A percentile compares a stretch with the other conserved stretches of the same genome.
phyloP scores from a whole-genome alignment of 805 yeast species.

The Ogataea glucozyma region DNA sequence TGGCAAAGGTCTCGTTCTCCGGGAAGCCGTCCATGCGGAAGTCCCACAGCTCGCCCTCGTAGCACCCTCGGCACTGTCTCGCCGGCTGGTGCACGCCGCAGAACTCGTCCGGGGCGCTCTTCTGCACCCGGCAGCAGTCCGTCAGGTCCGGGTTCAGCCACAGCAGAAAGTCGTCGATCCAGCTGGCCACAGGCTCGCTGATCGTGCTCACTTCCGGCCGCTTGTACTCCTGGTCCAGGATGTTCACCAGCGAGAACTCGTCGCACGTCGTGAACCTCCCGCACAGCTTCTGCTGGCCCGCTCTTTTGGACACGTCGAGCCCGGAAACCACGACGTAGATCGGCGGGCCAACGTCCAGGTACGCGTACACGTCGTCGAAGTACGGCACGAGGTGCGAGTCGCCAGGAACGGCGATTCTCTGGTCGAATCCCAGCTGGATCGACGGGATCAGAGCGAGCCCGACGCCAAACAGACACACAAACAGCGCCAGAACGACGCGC shows the following conservation, averaged over 20 bases:
- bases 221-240: conserved; percentile 81
- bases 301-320: conserved; percentile 59
- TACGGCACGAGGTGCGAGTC: conserved; percentile 82
- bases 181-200: conserved; percentile 81
- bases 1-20: conserved; percentile 63
- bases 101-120: conserved; percentile 50
- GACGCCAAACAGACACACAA: conserved; percentile 63
- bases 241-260: conserved; percentile 72
- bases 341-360: conserved; percentile 89
- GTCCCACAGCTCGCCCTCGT: conserved; percentile 61
- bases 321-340: conserved; percentile 79
- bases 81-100: conserved; percentile 70
- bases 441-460: too few relatives aligned
- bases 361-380: conserved; percentile 71
- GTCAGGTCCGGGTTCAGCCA: conserved; percentile 87
- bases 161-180: conserved; percentile 88
- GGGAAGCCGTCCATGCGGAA: conserved; percentile 85
- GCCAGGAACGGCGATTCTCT: conserved; percentile 80
- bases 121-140: conserved; percentile 78
- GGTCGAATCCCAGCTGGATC: conserved; percentile 81
- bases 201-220: conserved; percentile 65
- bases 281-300: conserved; percentile 73
- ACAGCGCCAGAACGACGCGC: too few relatives aligned
- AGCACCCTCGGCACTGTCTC: conserved; percentile 75
- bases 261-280: conserved; percentile 87